Percentiles rank a stretch among this genome's conserved stretches.
phyloP scores from a whole-genome alignment of 2,329 filamentous ascomycete species.

The Trichoderma endophyticum region DNA sequence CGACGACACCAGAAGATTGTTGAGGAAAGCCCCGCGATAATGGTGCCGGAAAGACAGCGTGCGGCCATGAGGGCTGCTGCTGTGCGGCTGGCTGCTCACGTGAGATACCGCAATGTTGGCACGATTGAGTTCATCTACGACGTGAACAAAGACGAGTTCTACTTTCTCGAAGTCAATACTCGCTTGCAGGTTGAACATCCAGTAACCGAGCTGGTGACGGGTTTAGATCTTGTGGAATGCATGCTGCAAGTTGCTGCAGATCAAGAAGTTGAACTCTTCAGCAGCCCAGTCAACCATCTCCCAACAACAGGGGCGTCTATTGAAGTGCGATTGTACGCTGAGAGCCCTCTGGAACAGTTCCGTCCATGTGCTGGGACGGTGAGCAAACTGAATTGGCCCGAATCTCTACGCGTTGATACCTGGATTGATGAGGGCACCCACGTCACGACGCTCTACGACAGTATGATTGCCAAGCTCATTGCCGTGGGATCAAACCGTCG shows the following conservation, averaged over 20 bases:
- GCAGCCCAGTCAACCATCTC: background rate
- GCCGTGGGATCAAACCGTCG: background rate
- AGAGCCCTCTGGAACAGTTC: background rate
- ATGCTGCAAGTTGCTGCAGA: background rate
- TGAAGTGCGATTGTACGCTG: background rate
- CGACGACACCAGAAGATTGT: background rate
- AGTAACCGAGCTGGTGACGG: background rate
- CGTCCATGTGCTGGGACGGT: background rate
- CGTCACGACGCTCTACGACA: background rate
- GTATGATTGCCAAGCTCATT: background rate
- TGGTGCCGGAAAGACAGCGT: background rate
- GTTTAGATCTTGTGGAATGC: background rate
- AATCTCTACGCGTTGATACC: background rate
- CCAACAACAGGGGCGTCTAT: background rate
- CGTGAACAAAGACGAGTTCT: background rate
- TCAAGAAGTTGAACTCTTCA: background rate
- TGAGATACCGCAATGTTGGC: background rate
- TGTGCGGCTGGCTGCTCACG: background rate
- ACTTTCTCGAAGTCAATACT: background rate
- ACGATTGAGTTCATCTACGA: background rate
- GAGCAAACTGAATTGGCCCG: background rate
- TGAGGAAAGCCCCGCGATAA: background rate
- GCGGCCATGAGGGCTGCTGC: background rate
- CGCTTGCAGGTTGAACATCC: background rate
- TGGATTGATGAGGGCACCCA: background rate